Evolutionary conservation across 345 rosid species (phyloP), one percentile per base, ranked within the genome.

Genomic region (Eucalyptus polyanthemos): DNA sequence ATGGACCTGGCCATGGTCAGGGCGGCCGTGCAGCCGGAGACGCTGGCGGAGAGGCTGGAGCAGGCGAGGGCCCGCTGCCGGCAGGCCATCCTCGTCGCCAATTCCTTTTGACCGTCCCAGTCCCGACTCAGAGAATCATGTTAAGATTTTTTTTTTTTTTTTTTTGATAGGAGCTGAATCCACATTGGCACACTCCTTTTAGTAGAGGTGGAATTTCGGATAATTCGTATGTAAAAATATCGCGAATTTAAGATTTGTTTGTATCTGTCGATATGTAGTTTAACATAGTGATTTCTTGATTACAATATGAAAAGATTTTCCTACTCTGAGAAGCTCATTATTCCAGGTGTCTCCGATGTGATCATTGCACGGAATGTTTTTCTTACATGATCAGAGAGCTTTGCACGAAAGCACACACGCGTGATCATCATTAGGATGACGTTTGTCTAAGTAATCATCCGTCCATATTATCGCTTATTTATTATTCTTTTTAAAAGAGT

Each of bases 1-100:
- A 97, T 97, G 99, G 99, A 97, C 89, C 92, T 97, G 90, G 98
- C 97, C 19, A 96, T 97, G 99, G 99, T 96, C 6, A 96, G 95
- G 93, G 99, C 97, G 88, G 94, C 99, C 8, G 96, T 96, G 6
- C 96, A 96, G 69, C 95, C 95, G 86, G 97, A 96, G 65, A 97
- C 99, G 65, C 85, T 97, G 89, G 89, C 45, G 80, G 93, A 96
- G 91, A 94, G 99, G 92, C 90, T 96, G 89, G 95, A 94, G 87
- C 95, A 96, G 88, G 99, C 99, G 15, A 96, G 90, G 90, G 99
- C 98, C 24, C 92, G 99, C 89, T 96, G 99, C 90, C 93, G 99
- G 90, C 99, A 96, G 90, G 99, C 99, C 45, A 95, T 96, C 86
- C 97, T 97, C 17, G 95, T 96, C 87, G 99, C 99, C 86, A 94